Evolutionary conservation across 78 protist genomes (phyloP).

Genomic region (Dictyostelium brefeldianum): DNA sequence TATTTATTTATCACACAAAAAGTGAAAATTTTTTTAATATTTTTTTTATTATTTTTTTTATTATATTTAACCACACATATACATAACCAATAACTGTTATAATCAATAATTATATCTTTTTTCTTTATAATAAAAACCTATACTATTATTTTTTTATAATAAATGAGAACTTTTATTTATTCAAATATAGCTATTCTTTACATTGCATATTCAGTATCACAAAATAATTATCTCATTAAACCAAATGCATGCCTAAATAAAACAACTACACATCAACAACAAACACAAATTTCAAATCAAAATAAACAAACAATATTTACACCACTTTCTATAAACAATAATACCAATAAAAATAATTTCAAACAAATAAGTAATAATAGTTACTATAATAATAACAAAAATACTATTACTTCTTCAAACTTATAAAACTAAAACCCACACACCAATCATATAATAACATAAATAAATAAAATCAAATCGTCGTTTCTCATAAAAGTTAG

Average conservation of each 20-base stretch:
- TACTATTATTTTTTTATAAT: background rate
- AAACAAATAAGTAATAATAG: background rate
- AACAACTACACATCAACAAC: background rate
- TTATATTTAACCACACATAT: too few relatives aligned
- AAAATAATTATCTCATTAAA: background rate
- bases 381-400: background rate
- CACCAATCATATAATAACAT: too few relatives aligned
- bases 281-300: background rate
- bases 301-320: background rate
- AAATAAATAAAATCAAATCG: too few relatives aligned
- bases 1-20: too few relatives aligned
- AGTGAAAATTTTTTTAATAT: too few relatives aligned
- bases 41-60: too few relatives aligned
- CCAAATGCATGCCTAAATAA: background rate
- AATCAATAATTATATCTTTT: too few relatives aligned
- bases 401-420: too few relatives aligned
- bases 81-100: too few relatives aligned
- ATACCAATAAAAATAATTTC: background rate
- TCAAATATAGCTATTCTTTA: conserved; percentile 3
- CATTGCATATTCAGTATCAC: conserved; percentile 15
- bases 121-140: too few relatives aligned
- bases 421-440: too few relatives aligned
- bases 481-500: too few relatives aligned
- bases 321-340: background rate
- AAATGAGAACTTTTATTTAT: conserved; percentile 17